A percentile compares a stretch with the other conserved stretches of the same genome.
These are phyloP conservation scores for Penstemon newberryi DNA, from an alignment of 257 asterid genomes.

Conservation along the genomic window DNA sequence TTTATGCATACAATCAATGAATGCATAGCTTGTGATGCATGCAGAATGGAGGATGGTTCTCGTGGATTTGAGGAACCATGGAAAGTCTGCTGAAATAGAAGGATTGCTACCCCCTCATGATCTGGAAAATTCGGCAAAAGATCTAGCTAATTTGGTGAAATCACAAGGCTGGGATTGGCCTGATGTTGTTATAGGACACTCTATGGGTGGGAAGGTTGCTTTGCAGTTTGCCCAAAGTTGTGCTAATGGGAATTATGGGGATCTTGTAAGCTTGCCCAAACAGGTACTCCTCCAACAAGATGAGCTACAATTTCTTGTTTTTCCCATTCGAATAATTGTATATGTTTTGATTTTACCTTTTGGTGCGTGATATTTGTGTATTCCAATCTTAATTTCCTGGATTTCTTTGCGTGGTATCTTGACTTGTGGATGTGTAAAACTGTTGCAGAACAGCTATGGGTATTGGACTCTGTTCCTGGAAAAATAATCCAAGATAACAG, in stretches of 20 bases:
- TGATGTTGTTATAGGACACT: slow-evolving; percentile 90
- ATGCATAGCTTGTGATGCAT: slow-evolving; percentile 6
- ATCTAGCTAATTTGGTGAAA: slow-evolving; percentile 72
- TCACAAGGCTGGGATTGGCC: slow-evolving; percentile 85
- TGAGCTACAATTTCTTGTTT: not conserved
- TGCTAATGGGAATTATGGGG: slow-evolving; percentile 66
- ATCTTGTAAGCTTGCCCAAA: slow-evolving; percentile 54
- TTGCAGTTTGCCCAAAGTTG: slow-evolving; percentile 80
- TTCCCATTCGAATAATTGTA: slow-evolving; percentile 10
- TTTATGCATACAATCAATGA: not conserved
- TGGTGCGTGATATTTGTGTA: slow-evolving; percentile 17
- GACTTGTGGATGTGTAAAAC: slow-evolving; percentile 32
- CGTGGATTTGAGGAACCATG: slow-evolving; percentile 93
- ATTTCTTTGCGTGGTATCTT: slow-evolving; percentile 19
- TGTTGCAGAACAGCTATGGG: slow-evolving; percentile 92
- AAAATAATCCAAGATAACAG: slow-evolving; percentile 49
- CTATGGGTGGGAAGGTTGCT: slow-evolving; percentile 96
- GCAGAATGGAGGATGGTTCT: slow-evolving; percentile 81
- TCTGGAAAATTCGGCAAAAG: slow-evolving; percentile 76
- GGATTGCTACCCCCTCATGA: slow-evolving; percentile 68
- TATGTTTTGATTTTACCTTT: not conserved
- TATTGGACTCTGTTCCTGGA: slow-evolving; percentile 92
- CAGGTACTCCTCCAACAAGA: slow-evolving; percentile 54
- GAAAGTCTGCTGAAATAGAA: slow-evolving; percentile 65
- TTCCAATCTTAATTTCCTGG: not conserved